Conservation (phyloP, 768 basidiomycete species). For the Lactifluus subvellereus region DNA sequence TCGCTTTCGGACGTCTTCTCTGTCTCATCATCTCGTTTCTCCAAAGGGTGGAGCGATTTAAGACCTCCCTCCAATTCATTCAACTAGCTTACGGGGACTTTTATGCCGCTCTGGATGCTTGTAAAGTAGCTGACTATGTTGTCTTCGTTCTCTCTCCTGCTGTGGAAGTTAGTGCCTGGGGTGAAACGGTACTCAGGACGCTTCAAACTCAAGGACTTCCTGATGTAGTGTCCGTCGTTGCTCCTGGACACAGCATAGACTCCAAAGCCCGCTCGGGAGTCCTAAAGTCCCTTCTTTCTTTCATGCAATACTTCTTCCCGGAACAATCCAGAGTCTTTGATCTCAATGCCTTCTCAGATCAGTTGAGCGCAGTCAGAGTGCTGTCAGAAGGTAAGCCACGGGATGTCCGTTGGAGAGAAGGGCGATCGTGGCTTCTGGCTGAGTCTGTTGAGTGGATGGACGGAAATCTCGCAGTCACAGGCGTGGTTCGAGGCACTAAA, state of each 20-base stretch:
- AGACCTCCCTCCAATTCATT: conserved; percentile 84
- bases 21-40: not conserved
- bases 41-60: conserved; percentile 78
- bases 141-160: conserved; percentile 76
- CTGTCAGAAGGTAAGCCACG: conserved; percentile 81
- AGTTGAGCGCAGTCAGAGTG: conserved; percentile 64
- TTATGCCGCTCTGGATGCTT: conserved; percentile 77
- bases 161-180: conserved; percentile 78
- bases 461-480: conserved; percentile 68
- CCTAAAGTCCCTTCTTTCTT: conserved; percentile 86
- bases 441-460: conserved; percentile 60
- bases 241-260: conserved; percentile 49
- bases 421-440: conserved; percentile 69
- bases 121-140: conserved; percentile 86
- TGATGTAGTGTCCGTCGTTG: conserved; percentile 69
- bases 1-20: conserved; percentile 3
- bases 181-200: conserved; percentile 80
- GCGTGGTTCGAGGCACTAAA: conserved; percentile 72
- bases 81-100: conserved; percentile 65
- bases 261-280: conserved; percentile 60
- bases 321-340: conserved; percentile 72
- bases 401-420: conserved; percentile 78
- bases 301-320: conserved; percentile 93
- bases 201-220: conserved; percentile 90
- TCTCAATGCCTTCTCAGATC: conserved; percentile 56